Evolutionary conservation across 495 filamentous ascomycete genomes (phyloP), one percentile per base, ranked within the genome.

Genomic region (Aspergillus hancockii): DNA sequence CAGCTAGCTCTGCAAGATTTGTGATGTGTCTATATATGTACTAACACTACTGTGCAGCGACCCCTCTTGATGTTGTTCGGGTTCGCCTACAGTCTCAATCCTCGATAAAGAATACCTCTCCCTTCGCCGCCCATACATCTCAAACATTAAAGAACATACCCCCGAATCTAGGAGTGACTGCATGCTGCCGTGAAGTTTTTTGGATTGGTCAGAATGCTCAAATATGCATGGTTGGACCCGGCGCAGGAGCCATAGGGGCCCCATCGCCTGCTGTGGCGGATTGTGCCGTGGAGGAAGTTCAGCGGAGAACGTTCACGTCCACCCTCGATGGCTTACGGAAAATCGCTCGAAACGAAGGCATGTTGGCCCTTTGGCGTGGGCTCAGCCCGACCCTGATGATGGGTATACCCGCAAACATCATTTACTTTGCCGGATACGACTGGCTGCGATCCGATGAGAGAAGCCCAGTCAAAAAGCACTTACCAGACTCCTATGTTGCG

Each of bases 371-470:
- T 51, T 98, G 94, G 94, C 86, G 94, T 36, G 94, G 94, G 6
- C 81, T 98, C 2, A 92, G 89, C 19, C 92, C 95, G 10, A 98
- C 95, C 1, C 74, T 98, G 43, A 82, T 90, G 64, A 98, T 98
- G 94, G 87, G 93, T 3, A 84, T 98, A 31, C 94, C 94, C 0
- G 91, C 85, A 36, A 98, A 98, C 72, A 93, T 98, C 60, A 98
- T 98, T 59, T 98, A 98, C 74, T 97, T 97, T 65, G 93, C 94
- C 32, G 94, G 93, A n/a, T 98, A 98, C 71, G 94, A 98, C 66
- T 94, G 90, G 86, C 74, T 98, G 59, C 88, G 94, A 14, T 86
- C 76, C 22, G 89, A 88, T 66, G 75, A 79, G 1, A 70, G 72
- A 38, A 92, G 88, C 54, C 92, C 90, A 0, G 81, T 97, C 59